Base-by-base conservation (phyloP, 768 basidiomycete species). In the Lactifluus subvellereus region DNA sequence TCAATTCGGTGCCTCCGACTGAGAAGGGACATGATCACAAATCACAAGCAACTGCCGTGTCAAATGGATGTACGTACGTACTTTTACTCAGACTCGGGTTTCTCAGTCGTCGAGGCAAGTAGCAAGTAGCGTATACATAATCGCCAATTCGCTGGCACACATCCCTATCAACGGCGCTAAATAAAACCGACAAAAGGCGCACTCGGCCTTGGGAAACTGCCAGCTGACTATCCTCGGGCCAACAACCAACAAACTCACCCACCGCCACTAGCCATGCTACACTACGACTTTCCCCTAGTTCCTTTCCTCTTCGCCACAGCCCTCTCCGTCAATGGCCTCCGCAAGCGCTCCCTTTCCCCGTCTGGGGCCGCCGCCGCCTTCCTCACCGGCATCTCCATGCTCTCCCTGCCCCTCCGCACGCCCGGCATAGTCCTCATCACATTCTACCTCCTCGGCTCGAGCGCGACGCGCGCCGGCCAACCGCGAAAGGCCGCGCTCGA, bases 381-480 rank as follows among this genome's bases (percentile, higher is more conserved):
- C 69, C 59, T 84, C 4, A 84, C 92, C 8, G 94, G 94, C 4
- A 86, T 88, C 71, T 68, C 81, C 6, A 84, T 86, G 71, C 79
- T 98, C 73, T 79, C 85, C 16, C 84, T 84, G n/a, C 85, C 81
- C 9, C 77, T 86, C 42, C 78, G 80, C 48, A 80, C 82, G 0
- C 87, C 91, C 69, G 89, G 87, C 16, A 73, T 82, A 11, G 76
- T 84, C 1, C 77, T 94, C 60, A 79, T 93, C 61, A 82, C 82
- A 0, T 90, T 95, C 72, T 95, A 97, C 73, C 75, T 94, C 35
- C 69, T 84, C 0, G 94, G 87, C 4, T 89, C 89, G 64, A 81
- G 83, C 52, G 94, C 94, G 0, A 97, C 95, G 3, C 94, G 93
- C 74, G 89, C 87, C 64, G 87, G 92, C 60, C 94, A 87, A 74